Evolutionary conservation across 345 rosid genomes (phyloP).

Genomic region (Hypericum perforatum): DNA sequence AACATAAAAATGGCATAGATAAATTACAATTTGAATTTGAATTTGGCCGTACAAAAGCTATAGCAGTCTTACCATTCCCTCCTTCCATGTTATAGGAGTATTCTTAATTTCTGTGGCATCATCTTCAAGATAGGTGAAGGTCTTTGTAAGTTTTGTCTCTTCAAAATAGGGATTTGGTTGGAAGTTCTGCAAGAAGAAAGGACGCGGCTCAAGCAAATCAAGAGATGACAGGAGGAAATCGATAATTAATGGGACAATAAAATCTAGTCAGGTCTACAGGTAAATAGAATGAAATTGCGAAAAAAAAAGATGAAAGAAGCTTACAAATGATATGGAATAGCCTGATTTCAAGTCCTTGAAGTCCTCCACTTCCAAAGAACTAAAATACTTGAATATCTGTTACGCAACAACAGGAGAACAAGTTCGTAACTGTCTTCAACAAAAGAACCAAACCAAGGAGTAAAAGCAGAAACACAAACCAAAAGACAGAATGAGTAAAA

Average conservation of each 20-base stretch:
- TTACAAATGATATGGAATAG: conserved; percentile 74
- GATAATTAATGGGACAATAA: conserved; percentile 1
- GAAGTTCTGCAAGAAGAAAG: conserved; percentile 47
- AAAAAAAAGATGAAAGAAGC: conserved; percentile 18
- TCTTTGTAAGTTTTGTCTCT: conserved; percentile 66
- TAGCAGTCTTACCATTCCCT: conserved; percentile 49
- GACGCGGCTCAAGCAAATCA: not conserved
- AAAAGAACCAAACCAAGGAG: not conserved
- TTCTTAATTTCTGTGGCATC: conserved; percentile 67
- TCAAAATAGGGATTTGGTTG: conserved; percentile 74
- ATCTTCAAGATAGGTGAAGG: conserved; percentile 75
- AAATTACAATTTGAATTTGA: not conserved
- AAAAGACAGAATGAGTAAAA: not conserved
- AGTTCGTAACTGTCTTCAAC: not conserved
- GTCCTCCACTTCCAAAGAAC: conserved; percentile 77
- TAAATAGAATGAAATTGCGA: not conserved
- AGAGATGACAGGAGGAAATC: conserved; percentile 1
- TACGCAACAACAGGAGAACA: not conserved
- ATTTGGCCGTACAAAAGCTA: not conserved
- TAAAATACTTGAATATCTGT: conserved; percentile 66
- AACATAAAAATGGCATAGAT: conserved; percentile 7
- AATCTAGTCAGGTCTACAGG: not conserved
- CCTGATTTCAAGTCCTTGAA: conserved; percentile 88
- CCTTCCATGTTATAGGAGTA: conserved; percentile 84
- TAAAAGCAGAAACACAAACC: not conserved